phyloP scores from a whole-genome alignment of 2,329 filamentous ascomycete genomes.

The Niveomyces coronatus region DNA sequence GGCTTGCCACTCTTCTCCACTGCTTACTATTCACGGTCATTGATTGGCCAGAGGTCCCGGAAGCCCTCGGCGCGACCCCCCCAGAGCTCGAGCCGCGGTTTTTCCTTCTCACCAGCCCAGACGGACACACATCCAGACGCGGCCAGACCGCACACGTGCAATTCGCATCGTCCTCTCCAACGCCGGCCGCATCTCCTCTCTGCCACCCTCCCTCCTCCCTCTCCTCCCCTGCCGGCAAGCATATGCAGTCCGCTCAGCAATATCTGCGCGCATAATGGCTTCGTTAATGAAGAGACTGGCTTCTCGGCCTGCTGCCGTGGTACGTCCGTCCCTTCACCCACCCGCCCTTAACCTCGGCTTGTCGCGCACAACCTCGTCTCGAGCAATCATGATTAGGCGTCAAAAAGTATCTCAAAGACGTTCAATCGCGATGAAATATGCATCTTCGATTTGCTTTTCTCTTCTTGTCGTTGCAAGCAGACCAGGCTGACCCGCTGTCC shows the following conservation, averaged over 20 bases:
- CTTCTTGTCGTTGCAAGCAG: constrained; percentile 10
- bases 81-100: constrained; percentile 1
- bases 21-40: constrained; percentile 4
- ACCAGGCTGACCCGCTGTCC: background rate
- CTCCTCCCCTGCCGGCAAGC: no score
- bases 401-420: no score
- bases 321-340: constrained; percentile 28
- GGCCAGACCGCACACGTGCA: constrained; percentile 10
- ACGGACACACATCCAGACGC: no score
- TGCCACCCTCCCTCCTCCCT: constrained; percentile 4
- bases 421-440: no score
- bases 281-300: constrained; percentile 53
- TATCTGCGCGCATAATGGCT: constrained; percentile 36
- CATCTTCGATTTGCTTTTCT: background rate
- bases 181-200: constrained; percentile 9
- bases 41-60: constrained; percentile 4
- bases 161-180: constrained; percentile 3
- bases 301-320: constrained; percentile 44
- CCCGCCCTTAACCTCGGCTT: constrained; percentile 14
- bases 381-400: constrained; percentile 1
- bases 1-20: background rate
- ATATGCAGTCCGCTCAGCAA: constrained; percentile 23
- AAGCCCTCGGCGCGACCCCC: constrained; percentile 1
- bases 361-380: background rate
- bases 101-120: constrained; percentile 8